Conservation (phyloP, 2,329 filamentous ascomycete genomes). For the Pseudogymnoascus sp. region DNA sequence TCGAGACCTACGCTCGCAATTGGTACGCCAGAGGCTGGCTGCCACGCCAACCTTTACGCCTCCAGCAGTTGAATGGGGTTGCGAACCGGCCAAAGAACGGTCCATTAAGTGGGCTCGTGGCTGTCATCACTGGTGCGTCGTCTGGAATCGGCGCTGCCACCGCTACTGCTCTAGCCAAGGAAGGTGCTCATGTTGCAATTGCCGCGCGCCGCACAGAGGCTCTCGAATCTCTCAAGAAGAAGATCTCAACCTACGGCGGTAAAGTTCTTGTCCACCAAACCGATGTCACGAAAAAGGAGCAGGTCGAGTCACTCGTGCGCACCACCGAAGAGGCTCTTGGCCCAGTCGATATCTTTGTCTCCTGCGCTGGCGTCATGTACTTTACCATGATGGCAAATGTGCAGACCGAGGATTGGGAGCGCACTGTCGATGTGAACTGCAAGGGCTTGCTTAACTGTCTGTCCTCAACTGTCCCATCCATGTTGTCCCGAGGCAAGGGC, state of each 20-base stretch:
- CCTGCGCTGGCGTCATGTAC: conserved; percentile 80
- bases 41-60: conserved; percentile 48
- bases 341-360: conserved; percentile 68
- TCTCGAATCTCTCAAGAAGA: conserved; percentile 57
- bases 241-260: conserved; percentile 47
- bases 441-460: conserved; percentile 71
- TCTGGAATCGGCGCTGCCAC: conserved; percentile 74
- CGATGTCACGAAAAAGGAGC: conserved; percentile 58
- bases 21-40: conserved; percentile 78
- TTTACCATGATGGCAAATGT: conserved; percentile 79
- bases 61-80: conserved; percentile 36
- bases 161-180: conserved; percentile 56
- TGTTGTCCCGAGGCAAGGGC: conserved; percentile 60
- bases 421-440: conserved; percentile 79
- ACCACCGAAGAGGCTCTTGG: conserved; percentile 55
- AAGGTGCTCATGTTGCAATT: conserved; percentile 64
- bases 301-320: conserved; percentile 59
- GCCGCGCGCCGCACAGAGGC: conserved; percentile 63
- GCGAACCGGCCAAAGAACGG: conserved; percentile 41
- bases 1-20: conserved; percentile 70
- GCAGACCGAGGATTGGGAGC: conserved; percentile 68
- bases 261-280: conserved; percentile 63
- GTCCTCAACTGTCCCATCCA: conserved; percentile 58
- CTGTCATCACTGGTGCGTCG: conserved; percentile 70
- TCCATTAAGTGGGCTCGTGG: conserved; percentile 59